Evolutionary conservation across 768 basidiomycete species (phyloP).

Genomic region (Podaxis rugospora): DNA sequence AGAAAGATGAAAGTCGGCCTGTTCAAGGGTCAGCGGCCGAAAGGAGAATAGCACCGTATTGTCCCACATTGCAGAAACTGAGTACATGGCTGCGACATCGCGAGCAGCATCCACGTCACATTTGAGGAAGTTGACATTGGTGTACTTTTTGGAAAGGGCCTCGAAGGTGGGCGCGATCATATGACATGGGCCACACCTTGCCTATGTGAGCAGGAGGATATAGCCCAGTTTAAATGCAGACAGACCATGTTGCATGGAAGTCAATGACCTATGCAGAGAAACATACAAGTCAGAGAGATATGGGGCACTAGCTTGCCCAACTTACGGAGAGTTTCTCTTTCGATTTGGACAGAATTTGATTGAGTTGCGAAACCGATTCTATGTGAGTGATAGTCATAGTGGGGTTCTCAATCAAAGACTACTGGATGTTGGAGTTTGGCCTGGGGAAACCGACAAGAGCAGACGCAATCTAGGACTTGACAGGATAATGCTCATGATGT

Average conservation of each 20-base stretch:
- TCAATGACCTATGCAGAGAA: slow-evolving; percentile 66
- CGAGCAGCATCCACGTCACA: slow-evolving; percentile 70
- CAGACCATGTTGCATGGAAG: slow-evolving; percentile 81
- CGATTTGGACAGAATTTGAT: slow-evolving; percentile 51
- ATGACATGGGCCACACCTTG: slow-evolving; percentile 85
- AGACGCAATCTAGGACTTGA: too few species aligned
- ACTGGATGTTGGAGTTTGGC: neutral
- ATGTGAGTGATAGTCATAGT: slow-evolving; percentile 51
- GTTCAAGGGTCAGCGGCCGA: neutral
- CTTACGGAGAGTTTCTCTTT: slow-evolving; percentile 63
- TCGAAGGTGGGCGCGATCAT: slow-evolving; percentile 77
- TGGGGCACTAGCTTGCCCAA: neutral
- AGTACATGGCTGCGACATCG: slow-evolving; percentile 63
- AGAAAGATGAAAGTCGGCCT: slow-evolving; percentile 88
- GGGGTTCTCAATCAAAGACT: neutral
- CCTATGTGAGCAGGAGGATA: neutral
- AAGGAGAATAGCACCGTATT: neutral
- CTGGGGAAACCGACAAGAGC: neutral
- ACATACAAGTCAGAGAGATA: neutral
- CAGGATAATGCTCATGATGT: neutral
- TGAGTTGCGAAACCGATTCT: slow-evolving; percentile 58
- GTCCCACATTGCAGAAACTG: slow-evolving; percentile 68
- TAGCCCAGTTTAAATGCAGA: neutral
- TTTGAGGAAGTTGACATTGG: slow-evolving; percentile 76
- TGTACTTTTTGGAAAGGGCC: slow-evolving; percentile 61